These are phyloP conservation scores for Sporisorium reilianum DNA, from an alignment of 1,284 basidiomycete species.

Conservation along the genomic window DNA sequence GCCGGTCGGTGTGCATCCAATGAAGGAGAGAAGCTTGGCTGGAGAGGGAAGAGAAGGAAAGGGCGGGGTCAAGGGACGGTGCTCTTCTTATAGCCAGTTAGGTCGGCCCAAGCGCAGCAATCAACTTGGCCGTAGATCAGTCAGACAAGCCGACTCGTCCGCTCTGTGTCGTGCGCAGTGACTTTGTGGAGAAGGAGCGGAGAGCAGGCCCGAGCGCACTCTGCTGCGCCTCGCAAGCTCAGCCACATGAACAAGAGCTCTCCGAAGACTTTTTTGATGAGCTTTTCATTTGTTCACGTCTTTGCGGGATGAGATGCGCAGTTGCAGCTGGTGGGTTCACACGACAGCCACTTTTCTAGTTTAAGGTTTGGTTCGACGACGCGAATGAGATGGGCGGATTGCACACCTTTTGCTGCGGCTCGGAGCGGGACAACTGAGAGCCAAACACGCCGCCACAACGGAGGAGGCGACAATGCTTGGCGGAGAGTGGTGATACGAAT, in stretches of 20 bases:
- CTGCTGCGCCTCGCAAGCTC: background rate
- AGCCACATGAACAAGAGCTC: slow-evolving; percentile 1
- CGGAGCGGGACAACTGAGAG: background rate
- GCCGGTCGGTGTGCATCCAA: background rate
- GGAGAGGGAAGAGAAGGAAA: background rate
- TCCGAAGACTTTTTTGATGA: background rate
- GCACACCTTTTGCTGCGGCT: background rate
- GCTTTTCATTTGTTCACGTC: background rate
- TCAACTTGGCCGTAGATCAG: background rate
- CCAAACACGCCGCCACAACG: too few species aligned
- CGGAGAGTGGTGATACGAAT: too few species aligned
- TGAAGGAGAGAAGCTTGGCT: background rate
- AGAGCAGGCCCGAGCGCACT: slow-evolving; percentile 6
- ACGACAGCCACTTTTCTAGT: slow-evolving; percentile 1
- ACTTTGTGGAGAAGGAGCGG: background rate
- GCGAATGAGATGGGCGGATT: background rate
- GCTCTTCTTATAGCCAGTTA: slow-evolving; percentile 5
- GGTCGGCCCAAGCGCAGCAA: background rate
- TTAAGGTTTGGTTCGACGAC: background rate
- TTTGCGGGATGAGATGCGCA: background rate
- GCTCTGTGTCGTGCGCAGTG: background rate
- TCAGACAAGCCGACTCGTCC: background rate
- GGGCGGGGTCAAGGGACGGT: background rate
- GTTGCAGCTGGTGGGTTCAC: slow-evolving; percentile 5
- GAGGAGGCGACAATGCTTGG: too few species aligned